Percentiles rank a stretch among this genome's conserved stretches.
phyloP scores from a whole-genome alignment of 2,329 filamentous ascomycete species.

The Elsinoe ampelina region DNA sequence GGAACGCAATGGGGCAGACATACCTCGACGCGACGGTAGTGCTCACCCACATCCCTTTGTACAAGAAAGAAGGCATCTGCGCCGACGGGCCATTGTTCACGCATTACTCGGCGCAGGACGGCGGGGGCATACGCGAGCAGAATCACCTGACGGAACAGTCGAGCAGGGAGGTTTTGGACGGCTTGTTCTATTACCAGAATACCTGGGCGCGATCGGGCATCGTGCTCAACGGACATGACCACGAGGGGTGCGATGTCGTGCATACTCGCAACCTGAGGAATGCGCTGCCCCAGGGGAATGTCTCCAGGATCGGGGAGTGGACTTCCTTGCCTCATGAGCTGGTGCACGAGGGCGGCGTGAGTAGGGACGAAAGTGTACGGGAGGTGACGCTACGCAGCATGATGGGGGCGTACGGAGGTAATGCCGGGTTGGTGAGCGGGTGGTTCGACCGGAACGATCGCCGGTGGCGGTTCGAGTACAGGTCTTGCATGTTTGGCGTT shows the following conservation, averaged over 20 bases:
- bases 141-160: conserved; percentile 73
- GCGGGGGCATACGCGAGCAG: conserved; percentile 74
- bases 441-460: conserved; percentile 71
- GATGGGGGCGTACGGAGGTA: conserved; percentile 96
- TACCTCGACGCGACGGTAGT: conserved; percentile 62
- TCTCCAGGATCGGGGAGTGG: background rate
- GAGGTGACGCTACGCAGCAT: conserved; percentile 94
- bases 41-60: conserved; percentile 83
- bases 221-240: conserved; percentile 88
- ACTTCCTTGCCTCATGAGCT: conserved; percentile 27
- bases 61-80: conserved; percentile 75
- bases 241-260: conserved; percentile 83
- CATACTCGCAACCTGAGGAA: conserved; percentile 39
- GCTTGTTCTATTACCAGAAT: conserved; percentile 66
- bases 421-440: conserved; percentile 74
- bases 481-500: conserved; percentile 66
- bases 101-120: conserved; percentile 58
- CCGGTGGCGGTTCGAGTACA: conserved; percentile 77
- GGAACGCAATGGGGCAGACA: conserved; percentile 5
- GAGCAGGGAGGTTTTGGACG: conserved; percentile 64
- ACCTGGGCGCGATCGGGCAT: conserved; percentile 54
- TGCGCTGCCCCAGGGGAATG: background rate
- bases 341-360: background rate
- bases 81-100: conserved; percentile 75
- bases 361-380: conserved; percentile 50